A percentile compares a stretch with the other conserved stretches of the same genome.
phyloP scores from a whole-genome alignment of 2,329 filamentous ascomycete species.

The Colletotrichum sp. region DNA sequence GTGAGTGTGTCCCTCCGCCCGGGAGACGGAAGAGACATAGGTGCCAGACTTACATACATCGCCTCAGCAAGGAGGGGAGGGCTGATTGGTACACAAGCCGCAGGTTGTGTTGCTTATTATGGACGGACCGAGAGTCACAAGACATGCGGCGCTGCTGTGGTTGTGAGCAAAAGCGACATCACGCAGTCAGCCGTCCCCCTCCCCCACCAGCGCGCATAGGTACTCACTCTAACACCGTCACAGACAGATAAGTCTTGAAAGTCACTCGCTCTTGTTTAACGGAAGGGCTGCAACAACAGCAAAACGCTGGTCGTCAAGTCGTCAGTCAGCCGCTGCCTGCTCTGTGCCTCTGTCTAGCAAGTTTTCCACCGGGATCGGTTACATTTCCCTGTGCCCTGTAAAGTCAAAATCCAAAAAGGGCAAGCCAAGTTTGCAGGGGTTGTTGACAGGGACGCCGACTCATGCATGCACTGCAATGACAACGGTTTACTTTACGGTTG shows the following conservation, averaged over 20 bases:
- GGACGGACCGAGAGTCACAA: neutral
- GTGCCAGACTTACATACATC: neutral
- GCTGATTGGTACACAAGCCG: neutral
- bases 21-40: neutral
- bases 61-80: neutral
- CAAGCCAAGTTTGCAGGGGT: slow-evolving; percentile 10
- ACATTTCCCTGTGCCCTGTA: neutral
- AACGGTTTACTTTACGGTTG: slow-evolving; percentile 15
- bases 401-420: slow-evolving; percentile 22
- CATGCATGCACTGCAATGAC: slow-evolving; percentile 18
- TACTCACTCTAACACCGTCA: neutral
- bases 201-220: neutral
- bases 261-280: neutral
- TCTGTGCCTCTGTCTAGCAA: neutral
- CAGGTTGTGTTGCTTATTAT: neutral
- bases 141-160: neutral
- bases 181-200: slow-evolving; percentile 1
- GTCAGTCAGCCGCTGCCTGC: neutral
- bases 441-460: slow-evolving; percentile 16
- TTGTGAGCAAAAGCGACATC: slow-evolving; percentile 7
- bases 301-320: neutral
- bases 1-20: neutral
- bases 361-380: neutral
- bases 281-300: neutral
- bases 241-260: neutral